Percentiles rank a stretch among this genome's conserved stretches.
These are phyloP conservation scores for Plasmodium vinckei DNA, from an alignment of 169 alveolate genomes.

Conservation along the genomic window DNA sequence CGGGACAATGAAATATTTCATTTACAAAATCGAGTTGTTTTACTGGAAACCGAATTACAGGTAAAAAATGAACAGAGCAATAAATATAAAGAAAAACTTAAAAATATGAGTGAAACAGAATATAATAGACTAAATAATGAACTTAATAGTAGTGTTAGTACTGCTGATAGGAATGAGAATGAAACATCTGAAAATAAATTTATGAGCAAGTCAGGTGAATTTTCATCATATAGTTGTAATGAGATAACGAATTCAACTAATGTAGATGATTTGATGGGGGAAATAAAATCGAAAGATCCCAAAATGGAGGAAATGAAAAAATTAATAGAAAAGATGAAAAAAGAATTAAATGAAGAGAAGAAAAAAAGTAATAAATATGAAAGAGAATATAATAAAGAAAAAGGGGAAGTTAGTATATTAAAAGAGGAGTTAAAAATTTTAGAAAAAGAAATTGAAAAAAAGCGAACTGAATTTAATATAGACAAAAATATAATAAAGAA, in stretches of 20 bases:
- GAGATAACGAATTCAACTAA: background rate
- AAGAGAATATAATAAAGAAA: constrained; percentile 59
- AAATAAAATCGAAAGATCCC: constrained; percentile 4
- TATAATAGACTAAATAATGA: background rate
- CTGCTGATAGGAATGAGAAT: background rate
- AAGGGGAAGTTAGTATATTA: constrained; percentile 44
- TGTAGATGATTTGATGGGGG: background rate
- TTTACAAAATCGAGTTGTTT: constrained; percentile 37
- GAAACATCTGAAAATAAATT: background rate
- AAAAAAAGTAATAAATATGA: constrained; percentile 56
- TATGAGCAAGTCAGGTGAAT: background rate
- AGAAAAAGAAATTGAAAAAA: constrained; percentile 45
- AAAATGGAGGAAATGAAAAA: constrained; percentile 22
- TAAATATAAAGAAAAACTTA: constrained; percentile 17
- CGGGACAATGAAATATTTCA: constrained; percentile 55
- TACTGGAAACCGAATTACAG: constrained; percentile 63
- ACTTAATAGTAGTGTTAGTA: background rate
- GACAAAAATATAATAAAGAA: constrained; percentile 53
- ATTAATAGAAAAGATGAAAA: constrained; percentile 10
- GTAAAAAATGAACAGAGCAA: constrained; percentile 49
- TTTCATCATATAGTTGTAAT: background rate
- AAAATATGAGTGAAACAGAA: background rate
- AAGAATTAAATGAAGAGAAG: constrained; percentile 56
- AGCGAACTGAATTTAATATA: constrained; percentile 38
- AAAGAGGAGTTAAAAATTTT: constrained; percentile 47